Conservation (phyloP, 2,329 filamentous ascomycete species). For the Eurotiales sp. region DNA sequence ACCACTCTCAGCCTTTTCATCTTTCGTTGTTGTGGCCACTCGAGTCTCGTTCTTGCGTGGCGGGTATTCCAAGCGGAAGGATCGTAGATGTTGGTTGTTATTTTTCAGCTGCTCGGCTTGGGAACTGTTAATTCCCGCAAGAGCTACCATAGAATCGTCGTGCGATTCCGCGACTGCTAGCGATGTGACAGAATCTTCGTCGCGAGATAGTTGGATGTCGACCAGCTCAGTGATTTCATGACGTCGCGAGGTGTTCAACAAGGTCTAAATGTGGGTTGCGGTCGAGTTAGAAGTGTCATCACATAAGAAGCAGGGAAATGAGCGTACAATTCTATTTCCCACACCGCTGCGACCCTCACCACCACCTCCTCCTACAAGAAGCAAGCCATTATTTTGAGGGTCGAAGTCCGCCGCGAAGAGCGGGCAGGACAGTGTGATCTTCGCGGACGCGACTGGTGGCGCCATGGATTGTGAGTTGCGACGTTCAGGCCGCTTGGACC, state of each 20-base stretch:
- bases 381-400: slow-evolving; percentile 67
- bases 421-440: slow-evolving; percentile 72
- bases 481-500: neutral
- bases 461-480: slow-evolving; percentile 29
- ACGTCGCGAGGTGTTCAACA: slow-evolving; percentile 67
- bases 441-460: slow-evolving; percentile 47
- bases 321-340: slow-evolving; percentile 76
- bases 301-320: neutral
- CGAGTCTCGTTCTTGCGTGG: slow-evolving; percentile 34
- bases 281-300: slow-evolving; percentile 2
- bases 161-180: slow-evolving; percentile 65
- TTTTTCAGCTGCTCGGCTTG: slow-evolving; percentile 67
- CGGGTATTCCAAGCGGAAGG: slow-evolving; percentile 62
- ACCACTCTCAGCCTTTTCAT: slow-evolving; percentile 21
- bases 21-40: slow-evolving; percentile 18
- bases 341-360: slow-evolving; percentile 78
- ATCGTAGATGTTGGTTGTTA: slow-evolving; percentile 78
- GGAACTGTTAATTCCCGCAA: slow-evolving; percentile 82
- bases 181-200: slow-evolving; percentile 87
- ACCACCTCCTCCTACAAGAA: slow-evolving; percentile 83
- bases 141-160: slow-evolving; percentile 51
- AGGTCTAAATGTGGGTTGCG: slow-evolving; percentile 48
- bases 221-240: slow-evolving; percentile 61
- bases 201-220: slow-evolving; percentile 72
- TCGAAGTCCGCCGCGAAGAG: slow-evolving; percentile 88